Conservation (phyloP, 2,329 filamentous ascomycete species). For the Chrysoporthe deuterocubensis region DNA sequence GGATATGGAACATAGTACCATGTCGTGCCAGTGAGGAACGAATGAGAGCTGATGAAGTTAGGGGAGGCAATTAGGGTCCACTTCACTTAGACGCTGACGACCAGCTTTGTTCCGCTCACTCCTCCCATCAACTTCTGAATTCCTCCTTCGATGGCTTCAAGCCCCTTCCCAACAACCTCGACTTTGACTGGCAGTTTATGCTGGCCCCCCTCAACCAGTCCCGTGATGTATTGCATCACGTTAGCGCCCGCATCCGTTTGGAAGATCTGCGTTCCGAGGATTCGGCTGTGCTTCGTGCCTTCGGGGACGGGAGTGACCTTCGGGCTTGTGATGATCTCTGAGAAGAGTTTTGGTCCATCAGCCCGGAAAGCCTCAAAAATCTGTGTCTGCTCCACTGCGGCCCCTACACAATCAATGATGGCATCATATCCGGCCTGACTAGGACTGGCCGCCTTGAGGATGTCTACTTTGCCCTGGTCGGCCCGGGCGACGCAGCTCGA, state of each 20-base stretch:
- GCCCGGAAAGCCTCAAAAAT: constrained; percentile 35
- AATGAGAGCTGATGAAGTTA: no score
- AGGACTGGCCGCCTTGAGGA: constrained; percentile 32
- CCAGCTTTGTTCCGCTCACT: constrained; percentile 38
- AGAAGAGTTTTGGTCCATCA: constrained; percentile 37
- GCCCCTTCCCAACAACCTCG: constrained; percentile 35
- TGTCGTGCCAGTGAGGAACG: not conserved
- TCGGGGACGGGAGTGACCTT: constrained; percentile 33
- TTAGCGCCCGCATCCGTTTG: constrained; percentile 31
- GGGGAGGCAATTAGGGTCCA: not conserved
- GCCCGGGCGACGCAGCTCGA: constrained; percentile 29
- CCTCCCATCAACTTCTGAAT: constrained; percentile 35
- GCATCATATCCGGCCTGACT: constrained; percentile 38
- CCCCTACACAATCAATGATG: constrained; percentile 40
- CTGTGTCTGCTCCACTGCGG: constrained; percentile 31
- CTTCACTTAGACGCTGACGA: constrained; percentile 29
- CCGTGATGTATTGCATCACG: constrained; percentile 31
- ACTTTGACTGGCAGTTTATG: constrained; percentile 37
- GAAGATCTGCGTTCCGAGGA: constrained; percentile 34
- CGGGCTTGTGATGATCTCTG: constrained; percentile 36
- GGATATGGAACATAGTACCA: no score
- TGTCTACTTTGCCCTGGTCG: constrained; percentile 27
- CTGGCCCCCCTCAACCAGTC: constrained; percentile 34
- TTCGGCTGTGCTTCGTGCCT: constrained; percentile 33
- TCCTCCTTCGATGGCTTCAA: constrained; percentile 32